Percentiles rank a stretch among this genome's conserved stretches.
These are phyloP conservation scores for Gnaphalium uliginosum DNA, from an alignment of 129 eudicot genomes.

Conservation along the genomic window DNA sequence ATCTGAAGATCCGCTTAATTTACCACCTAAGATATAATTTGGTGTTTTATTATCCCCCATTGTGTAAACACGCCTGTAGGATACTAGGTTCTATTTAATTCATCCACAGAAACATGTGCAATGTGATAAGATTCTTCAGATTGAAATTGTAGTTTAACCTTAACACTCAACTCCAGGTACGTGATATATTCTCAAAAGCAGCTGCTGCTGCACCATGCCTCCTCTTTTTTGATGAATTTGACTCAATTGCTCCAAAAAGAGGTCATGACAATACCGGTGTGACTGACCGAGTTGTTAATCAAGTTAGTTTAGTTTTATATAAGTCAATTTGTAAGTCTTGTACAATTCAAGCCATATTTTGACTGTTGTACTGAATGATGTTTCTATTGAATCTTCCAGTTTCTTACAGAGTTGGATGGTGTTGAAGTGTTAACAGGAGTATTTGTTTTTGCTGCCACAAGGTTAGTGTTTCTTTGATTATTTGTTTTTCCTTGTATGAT, in stretches of 20 bases:
- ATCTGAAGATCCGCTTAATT: neutral
- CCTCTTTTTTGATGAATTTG: constrained; percentile 96
- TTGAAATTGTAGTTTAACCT: neutral
- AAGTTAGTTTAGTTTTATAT: constrained; percentile 46
- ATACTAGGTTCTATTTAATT: neutral
- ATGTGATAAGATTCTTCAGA: neutral
- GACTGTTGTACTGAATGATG: constrained; percentile 21
- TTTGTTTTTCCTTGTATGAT: neutral
- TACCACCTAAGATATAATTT: neutral
- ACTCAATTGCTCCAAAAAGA: constrained; percentile 97
- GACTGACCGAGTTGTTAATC: constrained; percentile 96
- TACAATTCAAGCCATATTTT: constrained; percentile 9
- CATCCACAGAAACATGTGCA: neutral
- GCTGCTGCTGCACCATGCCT: constrained; percentile 98
- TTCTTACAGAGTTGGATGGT: constrained; percentile 94
- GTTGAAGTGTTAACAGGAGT: constrained; percentile 96
- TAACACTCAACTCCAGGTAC: constrained; percentile 54
- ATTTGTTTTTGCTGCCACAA: constrained; percentile 97
- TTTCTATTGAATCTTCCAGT: constrained; percentile 43
- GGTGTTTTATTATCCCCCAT: constrained; percentile 4
- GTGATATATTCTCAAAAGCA: constrained; percentile 96
- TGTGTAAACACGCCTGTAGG: neutral
- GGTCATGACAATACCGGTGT: constrained; percentile 99
- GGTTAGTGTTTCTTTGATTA: constrained; percentile 46
- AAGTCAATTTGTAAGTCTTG: neutral